Conservation (phyloP, 495 filamentous ascomycete genomes). For the Xylaria bambusicola region DNA sequence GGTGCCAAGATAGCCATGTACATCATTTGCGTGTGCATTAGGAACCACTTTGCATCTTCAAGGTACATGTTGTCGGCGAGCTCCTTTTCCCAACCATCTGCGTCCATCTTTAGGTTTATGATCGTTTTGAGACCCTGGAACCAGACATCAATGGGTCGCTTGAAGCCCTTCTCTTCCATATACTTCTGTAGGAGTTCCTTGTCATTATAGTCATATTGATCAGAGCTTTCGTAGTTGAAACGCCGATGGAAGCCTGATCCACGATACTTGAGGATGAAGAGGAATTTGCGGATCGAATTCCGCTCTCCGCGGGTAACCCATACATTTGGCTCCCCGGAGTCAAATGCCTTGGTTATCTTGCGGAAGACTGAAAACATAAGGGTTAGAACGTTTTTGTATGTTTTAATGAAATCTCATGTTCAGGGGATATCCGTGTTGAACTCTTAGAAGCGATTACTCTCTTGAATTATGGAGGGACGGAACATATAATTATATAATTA, state of each 20-base stretch:
- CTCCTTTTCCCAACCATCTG: conserved; percentile 36
- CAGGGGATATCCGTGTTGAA: neutral
- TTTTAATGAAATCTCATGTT: neutral
- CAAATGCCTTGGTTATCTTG: conserved; percentile 36
- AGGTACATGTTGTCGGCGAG: conserved; percentile 41
- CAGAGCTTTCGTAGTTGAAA: conserved; percentile 37
- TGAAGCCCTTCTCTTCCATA: conserved; percentile 47
- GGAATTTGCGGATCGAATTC: conserved; percentile 51
- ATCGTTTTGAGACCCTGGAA: conserved; percentile 50
- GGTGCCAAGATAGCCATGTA: conserved; percentile 54
- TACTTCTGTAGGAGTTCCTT: conserved; percentile 39
- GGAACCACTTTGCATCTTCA: conserved; percentile 47
- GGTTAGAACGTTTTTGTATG: neutral
- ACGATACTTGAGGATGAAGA: conserved; percentile 58
- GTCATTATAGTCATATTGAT: conserved; percentile 45
- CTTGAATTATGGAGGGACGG: too few relatives aligned
- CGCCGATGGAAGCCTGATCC: conserved; percentile 32
- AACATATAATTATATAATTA: neutral
- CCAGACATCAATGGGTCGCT: conserved; percentile 54
- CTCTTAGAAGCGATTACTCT: neutral
- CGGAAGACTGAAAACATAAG: conserved; percentile 23
- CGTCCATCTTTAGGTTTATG: conserved; percentile 49
- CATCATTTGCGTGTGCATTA: conserved; percentile 34
- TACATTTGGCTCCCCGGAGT: conserved; percentile 26
- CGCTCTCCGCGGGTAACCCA: conserved; percentile 43